phyloP scores from a whole-genome alignment of 495 filamentous ascomycete genomes.

The Evernia prunastri region DNA sequence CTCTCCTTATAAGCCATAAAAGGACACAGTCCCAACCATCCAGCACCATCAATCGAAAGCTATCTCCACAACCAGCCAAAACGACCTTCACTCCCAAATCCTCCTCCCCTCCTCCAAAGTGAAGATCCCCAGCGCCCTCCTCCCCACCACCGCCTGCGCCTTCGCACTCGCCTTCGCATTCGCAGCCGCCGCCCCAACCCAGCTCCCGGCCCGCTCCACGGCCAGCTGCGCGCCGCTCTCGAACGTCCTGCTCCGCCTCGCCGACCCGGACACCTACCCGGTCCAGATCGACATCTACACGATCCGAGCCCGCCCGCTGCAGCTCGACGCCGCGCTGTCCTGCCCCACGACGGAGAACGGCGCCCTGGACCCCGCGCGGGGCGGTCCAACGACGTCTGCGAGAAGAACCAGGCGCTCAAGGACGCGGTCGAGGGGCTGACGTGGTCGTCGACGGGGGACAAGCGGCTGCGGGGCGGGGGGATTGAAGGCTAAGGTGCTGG shows the following conservation, averaged over 20 bases:
- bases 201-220: neutral
- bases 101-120: neutral
- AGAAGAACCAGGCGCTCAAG: slow-evolving; percentile 4
- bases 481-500: neutral
- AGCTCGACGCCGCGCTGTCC: neutral
- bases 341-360: neutral
- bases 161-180: neutral
- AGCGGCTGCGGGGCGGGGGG: neutral
- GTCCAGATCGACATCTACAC: neutral
- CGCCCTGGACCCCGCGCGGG: neutral
- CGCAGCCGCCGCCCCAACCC: neutral
- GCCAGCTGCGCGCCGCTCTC: neutral
- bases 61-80: neutral
- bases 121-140: neutral
- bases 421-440: neutral
- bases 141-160: neutral
- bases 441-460: neutral
- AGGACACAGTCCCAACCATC: neutral
- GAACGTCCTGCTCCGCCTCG: neutral
- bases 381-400: neutral
- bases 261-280: neutral
- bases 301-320: neutral
- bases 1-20: neutral
- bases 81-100: neutral
- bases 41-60: neutral